Evolutionary conservation across 2,329 filamentous ascomycete genomes (phyloP).

Genomic region (Talaromyces sp.): DNA sequence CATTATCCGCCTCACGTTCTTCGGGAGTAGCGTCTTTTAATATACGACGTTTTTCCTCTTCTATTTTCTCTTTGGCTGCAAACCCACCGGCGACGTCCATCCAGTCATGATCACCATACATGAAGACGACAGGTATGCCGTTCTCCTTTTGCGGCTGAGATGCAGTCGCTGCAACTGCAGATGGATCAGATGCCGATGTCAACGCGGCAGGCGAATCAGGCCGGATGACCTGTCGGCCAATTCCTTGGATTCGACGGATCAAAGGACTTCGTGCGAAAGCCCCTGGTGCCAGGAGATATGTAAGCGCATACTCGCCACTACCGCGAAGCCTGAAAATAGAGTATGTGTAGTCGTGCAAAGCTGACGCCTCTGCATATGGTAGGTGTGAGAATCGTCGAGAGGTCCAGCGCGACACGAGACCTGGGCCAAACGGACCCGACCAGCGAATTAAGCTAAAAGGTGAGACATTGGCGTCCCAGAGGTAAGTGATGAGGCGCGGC

Average conservation of each 20-base stretch:
- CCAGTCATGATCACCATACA: constrained; percentile 99
- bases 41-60: constrained; percentile 60
- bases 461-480: constrained; percentile 96
- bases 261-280: constrained; percentile 86
- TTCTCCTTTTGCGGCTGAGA: constrained; percentile 48
- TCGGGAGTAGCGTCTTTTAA: constrained; percentile 61
- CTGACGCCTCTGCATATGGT: constrained; percentile 72
- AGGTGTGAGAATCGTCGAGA: constrained; percentile 88
- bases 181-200: constrained; percentile 22
- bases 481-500: constrained; percentile 82
- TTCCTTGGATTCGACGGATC: constrained; percentile 78
- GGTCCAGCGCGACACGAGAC: constrained; percentile 93
- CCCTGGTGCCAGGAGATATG: constrained; percentile 88
- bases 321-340: constrained; percentile 89
- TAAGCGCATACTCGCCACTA: constrained; percentile 87
- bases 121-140: constrained; percentile 79
- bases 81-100: constrained; percentile 91
- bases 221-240: constrained; percentile 67
- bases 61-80: constrained; percentile 74
- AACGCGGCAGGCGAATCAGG: constrained; percentile 21
- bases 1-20: constrained; percentile 69
- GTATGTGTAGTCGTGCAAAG: constrained; percentile 90
- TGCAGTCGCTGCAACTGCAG: constrained; percentile 22
- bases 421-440: constrained; percentile 82
- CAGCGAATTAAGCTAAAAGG: constrained; percentile 89